Conservation (phyloP, 306 rosid species). For the Quercus cerris region DNA sequence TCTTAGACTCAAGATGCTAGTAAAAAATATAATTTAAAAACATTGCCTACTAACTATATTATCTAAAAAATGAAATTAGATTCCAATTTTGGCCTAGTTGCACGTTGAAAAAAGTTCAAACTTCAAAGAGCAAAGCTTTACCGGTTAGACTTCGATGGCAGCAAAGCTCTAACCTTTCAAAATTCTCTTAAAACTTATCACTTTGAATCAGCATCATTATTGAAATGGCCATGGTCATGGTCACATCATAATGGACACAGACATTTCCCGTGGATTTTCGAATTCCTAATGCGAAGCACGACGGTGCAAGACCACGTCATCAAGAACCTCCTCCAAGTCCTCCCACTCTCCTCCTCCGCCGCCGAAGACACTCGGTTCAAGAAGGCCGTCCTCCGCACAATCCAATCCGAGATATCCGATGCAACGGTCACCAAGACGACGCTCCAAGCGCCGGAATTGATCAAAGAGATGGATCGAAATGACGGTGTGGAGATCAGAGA, state of each 20-base stretch:
- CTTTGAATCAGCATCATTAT: too few relatives aligned
- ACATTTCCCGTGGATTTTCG: slow-evolving; percentile 53
- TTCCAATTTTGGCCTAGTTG: too few relatives aligned
- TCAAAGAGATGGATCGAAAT: slow-evolving; percentile 39
- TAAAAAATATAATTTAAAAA: too few relatives aligned
- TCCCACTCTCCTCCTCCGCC: slow-evolving; percentile 36
- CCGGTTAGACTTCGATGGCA: too few relatives aligned
- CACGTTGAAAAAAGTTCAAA: too few relatives aligned
- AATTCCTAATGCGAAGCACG: slow-evolving; percentile 51
- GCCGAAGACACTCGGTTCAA: slow-evolving; percentile 47
- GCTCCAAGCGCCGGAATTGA: slow-evolving; percentile 45
- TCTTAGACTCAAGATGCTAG: too few relatives aligned
- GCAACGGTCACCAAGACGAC: slow-evolving; percentile 43
- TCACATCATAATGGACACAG: slow-evolving; percentile 28
- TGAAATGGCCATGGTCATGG: too few relatives aligned
- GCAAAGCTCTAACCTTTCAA: too few relatives aligned
- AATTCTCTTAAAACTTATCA: too few relatives aligned
- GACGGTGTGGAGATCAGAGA: slow-evolving; percentile 14
- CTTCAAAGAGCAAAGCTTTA: too few relatives aligned
- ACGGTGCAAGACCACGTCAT: slow-evolving; percentile 29
- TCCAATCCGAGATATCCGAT: slow-evolving; percentile 32
- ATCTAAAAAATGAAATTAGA: too few relatives aligned
- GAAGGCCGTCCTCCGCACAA: slow-evolving; percentile 53
- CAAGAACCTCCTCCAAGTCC: slow-evolving; percentile 24
- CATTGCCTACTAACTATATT: too few relatives aligned